Evolutionary conservation across 1,139 yeast species (phyloP).

Genomic region (Protomyces lactucae-debilis): DNA sequence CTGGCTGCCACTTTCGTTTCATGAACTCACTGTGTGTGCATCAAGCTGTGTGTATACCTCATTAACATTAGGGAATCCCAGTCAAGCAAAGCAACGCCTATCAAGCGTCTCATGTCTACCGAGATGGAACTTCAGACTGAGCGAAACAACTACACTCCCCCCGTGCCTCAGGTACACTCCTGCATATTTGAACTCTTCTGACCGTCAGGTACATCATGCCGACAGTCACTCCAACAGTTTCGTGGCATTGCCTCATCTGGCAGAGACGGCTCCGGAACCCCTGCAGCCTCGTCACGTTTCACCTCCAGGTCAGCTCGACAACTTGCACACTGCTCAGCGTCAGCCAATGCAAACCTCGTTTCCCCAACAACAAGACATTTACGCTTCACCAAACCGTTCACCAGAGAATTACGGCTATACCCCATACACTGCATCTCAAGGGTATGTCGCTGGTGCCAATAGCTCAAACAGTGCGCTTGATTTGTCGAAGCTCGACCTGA

Average conservation of each 20-base stretch:
- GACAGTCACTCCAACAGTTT: background rate
- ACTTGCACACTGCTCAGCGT: background rate
- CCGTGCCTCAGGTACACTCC: background rate
- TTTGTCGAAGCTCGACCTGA: constrained; percentile 12
- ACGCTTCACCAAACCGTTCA: constrained; percentile 6
- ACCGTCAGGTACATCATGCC: background rate
- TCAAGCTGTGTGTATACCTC: background rate
- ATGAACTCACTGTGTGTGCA: background rate
- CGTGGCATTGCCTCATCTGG: background rate
- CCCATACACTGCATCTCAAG: background rate
- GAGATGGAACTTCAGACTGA: background rate
- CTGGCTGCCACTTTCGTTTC: background rate
- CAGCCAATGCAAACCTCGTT: background rate
- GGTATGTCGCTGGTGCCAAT: constrained; percentile 4
- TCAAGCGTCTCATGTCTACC: background rate
- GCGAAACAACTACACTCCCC: background rate
- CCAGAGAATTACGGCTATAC: background rate
- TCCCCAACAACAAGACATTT: constrained; percentile 9
- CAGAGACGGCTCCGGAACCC: background rate
- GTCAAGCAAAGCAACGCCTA: background rate
- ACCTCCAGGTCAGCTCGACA: background rate
- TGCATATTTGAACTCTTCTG: background rate
- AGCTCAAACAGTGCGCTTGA: constrained; percentile 14
- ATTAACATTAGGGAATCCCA: background rate
- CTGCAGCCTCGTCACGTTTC: background rate